These are phyloP conservation scores for Nannochloropsis gaditana DNA, from an alignment of 108 stramenopile genomes.

Conservation along the genomic window DNA sequence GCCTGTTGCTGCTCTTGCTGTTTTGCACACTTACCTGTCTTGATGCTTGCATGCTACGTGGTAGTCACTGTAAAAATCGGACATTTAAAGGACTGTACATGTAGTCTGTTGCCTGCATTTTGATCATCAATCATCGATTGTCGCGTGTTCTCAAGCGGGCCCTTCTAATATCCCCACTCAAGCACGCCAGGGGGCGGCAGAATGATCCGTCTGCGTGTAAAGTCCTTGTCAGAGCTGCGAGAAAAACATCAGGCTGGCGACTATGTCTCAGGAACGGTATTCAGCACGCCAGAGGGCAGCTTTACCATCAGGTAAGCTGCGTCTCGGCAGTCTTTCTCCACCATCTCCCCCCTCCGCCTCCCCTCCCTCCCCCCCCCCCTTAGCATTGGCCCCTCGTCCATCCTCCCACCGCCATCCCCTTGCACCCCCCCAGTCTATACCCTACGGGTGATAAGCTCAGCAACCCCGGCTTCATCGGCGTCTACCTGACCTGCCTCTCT, in stretches of 20 bases:
- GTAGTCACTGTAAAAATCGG: too few species aligned
- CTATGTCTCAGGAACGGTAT: background rate
- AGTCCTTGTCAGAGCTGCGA: constrained; percentile 13
- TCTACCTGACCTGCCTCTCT: background rate
- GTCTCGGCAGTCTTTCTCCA: background rate
- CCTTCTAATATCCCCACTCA: too few species aligned
- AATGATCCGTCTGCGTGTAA: background rate
- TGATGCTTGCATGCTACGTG: too few species aligned
- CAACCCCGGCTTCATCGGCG: constrained; percentile 2
- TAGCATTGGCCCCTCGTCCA: background rate
- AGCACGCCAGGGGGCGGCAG: background rate
- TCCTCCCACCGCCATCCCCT: background rate
- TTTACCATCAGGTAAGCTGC: background rate
- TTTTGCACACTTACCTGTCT: too few species aligned
- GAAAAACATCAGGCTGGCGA: constrained; percentile 5
- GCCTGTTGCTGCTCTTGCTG: too few species aligned
- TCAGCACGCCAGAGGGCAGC: constrained; percentile 14
- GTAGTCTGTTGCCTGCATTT: too few species aligned
- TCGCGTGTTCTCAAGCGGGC: too few species aligned
- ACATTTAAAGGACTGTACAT: too few species aligned
- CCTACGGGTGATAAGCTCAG: background rate
- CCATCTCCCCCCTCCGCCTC: background rate
- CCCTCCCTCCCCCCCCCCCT: background rate
- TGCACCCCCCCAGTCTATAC: background rate
- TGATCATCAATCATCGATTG: too few species aligned